phyloP scores from a whole-genome alignment of 23 red algal species.

The Gracilariopsis chorda region DNA sequence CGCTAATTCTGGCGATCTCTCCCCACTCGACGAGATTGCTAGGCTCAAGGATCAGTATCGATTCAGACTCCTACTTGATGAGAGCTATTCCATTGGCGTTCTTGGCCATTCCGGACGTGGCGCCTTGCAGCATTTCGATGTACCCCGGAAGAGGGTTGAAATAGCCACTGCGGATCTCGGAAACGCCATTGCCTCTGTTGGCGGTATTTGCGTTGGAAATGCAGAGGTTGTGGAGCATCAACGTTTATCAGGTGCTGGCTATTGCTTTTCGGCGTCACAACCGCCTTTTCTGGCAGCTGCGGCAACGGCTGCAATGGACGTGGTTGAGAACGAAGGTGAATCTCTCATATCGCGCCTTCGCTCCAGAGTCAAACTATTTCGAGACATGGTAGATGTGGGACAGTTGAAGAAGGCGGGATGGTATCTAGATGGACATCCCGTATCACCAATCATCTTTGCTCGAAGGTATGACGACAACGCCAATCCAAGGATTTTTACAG shows the following conservation, averaged over 20 bases:
- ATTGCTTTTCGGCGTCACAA: constrained; percentile 97
- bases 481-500: neutral
- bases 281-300: constrained; percentile 95
- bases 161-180: constrained; percentile 80
- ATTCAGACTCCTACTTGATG: constrained; percentile 92
- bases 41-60: constrained; percentile 62
- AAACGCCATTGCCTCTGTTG: constrained; percentile 85
- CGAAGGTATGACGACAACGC: constrained; percentile 33
- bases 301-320: constrained; percentile 37
- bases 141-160: constrained; percentile 64
- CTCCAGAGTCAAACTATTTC: constrained; percentile 41
- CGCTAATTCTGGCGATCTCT: constrained; percentile 65
- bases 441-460: constrained; percentile 73
- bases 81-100: constrained; percentile 86
- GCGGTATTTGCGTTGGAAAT: constrained; percentile 87
- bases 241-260: constrained; percentile 92
- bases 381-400: neutral
- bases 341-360: constrained; percentile 47
- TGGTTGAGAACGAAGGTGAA: constrained; percentile 59
- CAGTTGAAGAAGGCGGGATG: constrained; percentile 25
- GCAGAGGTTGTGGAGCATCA: constrained; percentile 85
- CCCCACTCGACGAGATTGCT: constrained; percentile 71
- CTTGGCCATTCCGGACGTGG: constrained; percentile 82
- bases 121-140: constrained; percentile 65
- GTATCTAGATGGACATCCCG: constrained; percentile 54